Evolutionary conservation across 192 early-diverging fungal genomes (phyloP).

Genomic region (Linnemannia schmuckeri): DNA sequence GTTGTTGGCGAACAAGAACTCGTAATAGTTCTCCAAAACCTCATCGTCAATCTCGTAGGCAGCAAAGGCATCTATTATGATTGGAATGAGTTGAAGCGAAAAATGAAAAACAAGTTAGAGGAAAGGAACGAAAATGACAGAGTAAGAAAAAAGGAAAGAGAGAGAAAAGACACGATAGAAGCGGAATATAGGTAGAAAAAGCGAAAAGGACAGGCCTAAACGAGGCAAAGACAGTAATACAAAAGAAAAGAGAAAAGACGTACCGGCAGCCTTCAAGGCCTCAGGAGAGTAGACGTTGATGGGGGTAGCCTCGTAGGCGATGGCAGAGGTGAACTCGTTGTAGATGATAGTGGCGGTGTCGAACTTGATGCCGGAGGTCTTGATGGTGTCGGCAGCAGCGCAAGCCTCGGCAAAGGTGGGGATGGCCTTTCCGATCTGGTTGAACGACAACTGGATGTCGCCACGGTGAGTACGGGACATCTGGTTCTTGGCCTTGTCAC

Average conservation of each 20-base stretch:
- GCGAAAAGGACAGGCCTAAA: no score
- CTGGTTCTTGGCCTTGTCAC: constrained; percentile 96
- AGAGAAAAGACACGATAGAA: neutral
- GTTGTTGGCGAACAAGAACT: constrained; percentile 95
- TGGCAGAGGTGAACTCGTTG: constrained; percentile 95
- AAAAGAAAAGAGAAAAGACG: constrained; percentile 3
- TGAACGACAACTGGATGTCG: constrained; percentile 90
- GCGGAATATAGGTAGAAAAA: neutral
- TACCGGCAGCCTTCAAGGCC: constrained; percentile 81
- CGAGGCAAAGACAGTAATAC: no score
- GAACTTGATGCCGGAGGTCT: constrained; percentile 70
- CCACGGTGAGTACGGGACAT: constrained; percentile 80
- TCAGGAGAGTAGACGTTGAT: constrained; percentile 76
- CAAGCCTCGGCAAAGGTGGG: constrained; percentile 92
- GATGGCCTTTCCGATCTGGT: constrained; percentile 90
- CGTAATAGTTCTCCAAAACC: constrained; percentile 87
- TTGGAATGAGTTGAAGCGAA: neutral
- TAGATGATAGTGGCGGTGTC: constrained; percentile 88
- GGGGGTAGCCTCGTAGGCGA: constrained; percentile 88
- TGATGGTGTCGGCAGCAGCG: constrained; percentile 84
- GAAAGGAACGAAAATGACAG: neutral
- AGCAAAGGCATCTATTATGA: constrained; percentile 74
- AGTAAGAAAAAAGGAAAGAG: neutral
- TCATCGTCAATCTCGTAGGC: constrained; percentile 94
- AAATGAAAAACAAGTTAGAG: neutral